A percentile compares a stretch with the other conserved stretches of the same genome.
Conservation (phyloP, 805 yeast species). For the Blastobotrys robertii region DNA sequence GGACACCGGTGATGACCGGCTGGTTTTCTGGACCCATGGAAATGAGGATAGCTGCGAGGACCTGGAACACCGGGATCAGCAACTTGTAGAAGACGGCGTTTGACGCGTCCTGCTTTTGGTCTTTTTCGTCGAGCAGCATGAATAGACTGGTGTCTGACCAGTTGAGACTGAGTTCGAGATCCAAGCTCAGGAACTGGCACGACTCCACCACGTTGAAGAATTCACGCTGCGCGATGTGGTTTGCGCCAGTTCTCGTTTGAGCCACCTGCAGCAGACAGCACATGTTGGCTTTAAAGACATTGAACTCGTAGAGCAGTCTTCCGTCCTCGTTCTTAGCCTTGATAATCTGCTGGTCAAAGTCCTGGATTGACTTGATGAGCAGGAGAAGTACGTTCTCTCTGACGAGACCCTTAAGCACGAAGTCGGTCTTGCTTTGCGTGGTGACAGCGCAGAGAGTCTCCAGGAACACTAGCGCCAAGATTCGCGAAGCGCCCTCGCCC, state of each 20-base stretch:
- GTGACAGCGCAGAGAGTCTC: conserved; percentile 56
- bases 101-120: conserved; percentile 43
- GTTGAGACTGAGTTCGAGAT: conserved; percentile 71
- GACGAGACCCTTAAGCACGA: conserved; percentile 50
- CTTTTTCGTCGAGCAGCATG: conserved; percentile 34
- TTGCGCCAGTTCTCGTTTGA: conserved; percentile 68
- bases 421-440: conserved; percentile 39
- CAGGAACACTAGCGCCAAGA: conserved; percentile 65
- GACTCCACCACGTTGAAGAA: conserved; percentile 52
- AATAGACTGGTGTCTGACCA: conserved; percentile 26
- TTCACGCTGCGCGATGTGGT: conserved; percentile 63
- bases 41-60: conserved; percentile 54
- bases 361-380: conserved; percentile 55
- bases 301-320: conserved; percentile 57
- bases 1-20: conserved; percentile 45
- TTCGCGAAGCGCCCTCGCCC: conserved; percentile 67
- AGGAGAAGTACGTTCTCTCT: conserved; percentile 56
- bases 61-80: conserved; percentile 63
- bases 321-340: conserved; percentile 11
- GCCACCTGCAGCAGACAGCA: conserved; percentile 66
- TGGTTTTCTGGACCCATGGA: conserved; percentile 72
- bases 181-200: conserved; percentile 50
- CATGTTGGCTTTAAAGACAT: conserved; percentile 64
- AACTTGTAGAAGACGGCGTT: conserved; percentile 41
- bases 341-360: conserved; percentile 56